phyloP scores from a whole-genome alignment of 2,329 filamentous ascomycete genomes.

The Nannizzia gypsea region DNA sequence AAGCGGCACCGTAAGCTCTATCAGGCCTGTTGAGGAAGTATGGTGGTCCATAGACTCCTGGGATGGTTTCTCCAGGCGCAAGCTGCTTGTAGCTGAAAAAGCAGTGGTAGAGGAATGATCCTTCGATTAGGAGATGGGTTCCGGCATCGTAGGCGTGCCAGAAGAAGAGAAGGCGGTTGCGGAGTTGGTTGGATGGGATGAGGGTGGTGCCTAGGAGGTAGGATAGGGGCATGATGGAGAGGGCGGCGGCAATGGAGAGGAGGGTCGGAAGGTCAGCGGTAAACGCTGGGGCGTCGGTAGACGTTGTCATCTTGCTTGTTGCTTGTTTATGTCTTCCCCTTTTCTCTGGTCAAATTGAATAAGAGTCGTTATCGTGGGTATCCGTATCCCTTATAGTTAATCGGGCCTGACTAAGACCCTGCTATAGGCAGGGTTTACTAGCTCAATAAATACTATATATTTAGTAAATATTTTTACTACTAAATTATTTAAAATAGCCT shows the following conservation, averaged over 20 bases:
- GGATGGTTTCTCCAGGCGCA: slow-evolving; percentile 22
- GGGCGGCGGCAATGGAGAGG: slow-evolving; percentile 43
- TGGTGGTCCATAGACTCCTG: slow-evolving; percentile 16
- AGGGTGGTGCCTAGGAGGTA: slow-evolving; percentile 38
- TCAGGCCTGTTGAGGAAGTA: slow-evolving; percentile 45
- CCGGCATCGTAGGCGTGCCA: slow-evolving; percentile 92
- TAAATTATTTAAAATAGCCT: too few relatives aligned
- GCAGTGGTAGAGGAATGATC: slow-evolving; percentile 83
- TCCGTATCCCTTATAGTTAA: too few relatives aligned
- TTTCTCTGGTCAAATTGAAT: too few relatives aligned
- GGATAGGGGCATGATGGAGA: slow-evolving; percentile 44
- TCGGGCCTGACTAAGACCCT: too few relatives aligned
- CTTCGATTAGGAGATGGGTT: slow-evolving; percentile 84
- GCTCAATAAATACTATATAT: too few relatives aligned
- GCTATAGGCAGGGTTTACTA: too few relatives aligned
- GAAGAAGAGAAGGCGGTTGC: slow-evolving; percentile 68
- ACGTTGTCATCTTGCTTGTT: background rate
- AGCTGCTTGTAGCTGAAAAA: slow-evolving; percentile 57
- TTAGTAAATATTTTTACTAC: too few relatives aligned
- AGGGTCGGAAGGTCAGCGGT: slow-evolving; percentile 30
- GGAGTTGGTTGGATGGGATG: slow-evolving; percentile 43
- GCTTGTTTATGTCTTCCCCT: too few relatives aligned
- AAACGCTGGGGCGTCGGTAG: slow-evolving; percentile 5
- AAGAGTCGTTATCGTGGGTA: too few relatives aligned
- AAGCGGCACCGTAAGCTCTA: slow-evolving; percentile 48